phyloP scores from a whole-genome alignment of 2,329 filamentous ascomycete genomes.

The Beauveria scarabaeidicola region DNA sequence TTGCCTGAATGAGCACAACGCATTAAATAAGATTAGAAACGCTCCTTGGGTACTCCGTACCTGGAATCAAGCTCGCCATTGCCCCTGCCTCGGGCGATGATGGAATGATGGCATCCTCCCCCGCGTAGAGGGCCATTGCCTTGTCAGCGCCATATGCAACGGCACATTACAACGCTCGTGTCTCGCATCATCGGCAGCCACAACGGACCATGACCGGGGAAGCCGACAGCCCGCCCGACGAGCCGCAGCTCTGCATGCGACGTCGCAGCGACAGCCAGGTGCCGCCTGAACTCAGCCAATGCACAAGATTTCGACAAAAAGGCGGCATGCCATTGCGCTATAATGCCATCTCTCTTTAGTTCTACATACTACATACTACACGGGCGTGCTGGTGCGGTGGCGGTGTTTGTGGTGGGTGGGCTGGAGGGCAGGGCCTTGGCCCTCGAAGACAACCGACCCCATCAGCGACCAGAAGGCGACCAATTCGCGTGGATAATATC shows the following conservation, averaged over 20 bases:
- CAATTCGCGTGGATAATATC: not conserved
- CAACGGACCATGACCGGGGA: not conserved
- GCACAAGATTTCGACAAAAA: not conserved
- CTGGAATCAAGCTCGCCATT: not conserved
- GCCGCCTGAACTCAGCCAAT: not conserved
- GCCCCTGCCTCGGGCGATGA: not conserved
- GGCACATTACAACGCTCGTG: not conserved
- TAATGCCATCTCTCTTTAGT: too few species aligned
- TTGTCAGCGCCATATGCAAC: not conserved
- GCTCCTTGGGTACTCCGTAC: not conserved
- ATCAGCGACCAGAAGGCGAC: not conserved
- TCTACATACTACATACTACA: too few species aligned
- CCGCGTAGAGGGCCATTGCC: not conserved
- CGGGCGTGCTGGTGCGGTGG: not conserved
- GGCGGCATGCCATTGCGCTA: too few species aligned
- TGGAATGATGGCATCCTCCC: not conserved
- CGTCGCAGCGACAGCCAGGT: not conserved
- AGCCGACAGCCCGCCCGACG: slow-evolving; percentile 6
- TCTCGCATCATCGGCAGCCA: not conserved
- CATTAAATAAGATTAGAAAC: slow-evolving; percentile 11
- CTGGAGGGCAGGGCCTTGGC: not conserved
- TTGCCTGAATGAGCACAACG: slow-evolving; percentile 4
- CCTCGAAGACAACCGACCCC: not conserved
- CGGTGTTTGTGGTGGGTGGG: not conserved
- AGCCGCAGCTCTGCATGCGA: not conserved